Evolutionary conservation across 495 filamentous ascomycete genomes (phyloP).

Genomic region (Polyplosphaeria fusca): DNA sequence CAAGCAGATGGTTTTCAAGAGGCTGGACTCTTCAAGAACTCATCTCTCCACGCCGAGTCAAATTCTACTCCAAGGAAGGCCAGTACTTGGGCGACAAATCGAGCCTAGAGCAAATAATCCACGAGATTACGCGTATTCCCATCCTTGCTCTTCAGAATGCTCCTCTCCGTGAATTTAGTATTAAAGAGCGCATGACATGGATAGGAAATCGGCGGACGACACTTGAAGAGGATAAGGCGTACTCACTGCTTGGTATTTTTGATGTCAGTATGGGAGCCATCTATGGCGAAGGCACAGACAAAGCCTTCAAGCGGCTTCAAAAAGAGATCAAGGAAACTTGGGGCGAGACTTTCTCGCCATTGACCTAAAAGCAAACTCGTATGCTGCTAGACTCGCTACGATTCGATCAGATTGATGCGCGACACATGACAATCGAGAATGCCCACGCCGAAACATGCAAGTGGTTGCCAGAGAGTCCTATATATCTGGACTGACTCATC

Average conservation of each 20-base stretch:
- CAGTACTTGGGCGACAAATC: not conserved
- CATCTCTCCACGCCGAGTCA: conserved; percentile 1
- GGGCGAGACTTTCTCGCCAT: not conserved
- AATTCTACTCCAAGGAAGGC: conserved; percentile 12
- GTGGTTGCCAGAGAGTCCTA: not conserved
- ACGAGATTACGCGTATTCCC: not conserved
- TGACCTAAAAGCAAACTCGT: not conserved
- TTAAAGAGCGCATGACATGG: not conserved
- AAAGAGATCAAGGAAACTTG: conserved; percentile 1
- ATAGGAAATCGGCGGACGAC: not conserved
- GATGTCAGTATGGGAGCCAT: not conserved
- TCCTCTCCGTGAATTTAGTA: not conserved
- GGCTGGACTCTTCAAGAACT: no score
- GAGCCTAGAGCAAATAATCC: not conserved
- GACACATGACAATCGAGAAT: not conserved
- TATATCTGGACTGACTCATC: not conserved
- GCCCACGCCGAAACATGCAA: not conserved
- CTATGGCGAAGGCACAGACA: not conserved
- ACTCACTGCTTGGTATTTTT: no score
- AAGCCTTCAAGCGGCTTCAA: not conserved
- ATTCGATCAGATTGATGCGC: not conserved
- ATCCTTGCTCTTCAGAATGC: not conserved
- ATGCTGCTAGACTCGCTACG: not conserved
- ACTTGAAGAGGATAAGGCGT: no score
- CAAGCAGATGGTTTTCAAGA: conserved; percentile 18